Conservation (phyloP, 169 alveolate species). For the Besnoitia besnoiti region DNA sequence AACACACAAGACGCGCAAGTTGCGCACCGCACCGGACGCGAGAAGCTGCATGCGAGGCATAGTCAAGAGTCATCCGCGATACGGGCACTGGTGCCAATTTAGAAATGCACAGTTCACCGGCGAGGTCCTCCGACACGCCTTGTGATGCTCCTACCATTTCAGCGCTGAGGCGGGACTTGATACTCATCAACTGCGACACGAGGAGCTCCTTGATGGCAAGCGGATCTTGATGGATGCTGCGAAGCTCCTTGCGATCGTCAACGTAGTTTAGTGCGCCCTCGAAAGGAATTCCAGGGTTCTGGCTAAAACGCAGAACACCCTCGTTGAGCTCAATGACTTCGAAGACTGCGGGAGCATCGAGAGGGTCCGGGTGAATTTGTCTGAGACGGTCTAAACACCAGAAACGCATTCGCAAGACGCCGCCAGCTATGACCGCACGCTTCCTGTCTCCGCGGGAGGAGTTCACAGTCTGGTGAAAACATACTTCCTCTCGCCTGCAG, state of each 20-base stretch:
- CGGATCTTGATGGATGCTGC: slow-evolving; percentile 39
- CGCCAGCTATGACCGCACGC: too few relatives aligned
- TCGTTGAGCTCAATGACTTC: neutral
- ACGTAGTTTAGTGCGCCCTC: slow-evolving; percentile 52
- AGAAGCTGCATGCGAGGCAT: neutral
- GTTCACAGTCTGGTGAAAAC: too few relatives aligned
- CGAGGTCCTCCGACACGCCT: too few relatives aligned
- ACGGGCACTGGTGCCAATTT: neutral
- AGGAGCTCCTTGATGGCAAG: slow-evolving; percentile 57
- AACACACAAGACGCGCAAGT: neutral
- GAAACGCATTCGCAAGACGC: neutral
- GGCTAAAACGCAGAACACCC: neutral
- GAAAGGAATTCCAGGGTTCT: slow-evolving; percentile 35
- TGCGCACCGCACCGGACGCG: neutral
- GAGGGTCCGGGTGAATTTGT: slow-evolving; percentile 21
- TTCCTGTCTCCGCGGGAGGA: too few relatives aligned
- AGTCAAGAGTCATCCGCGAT: neutral
- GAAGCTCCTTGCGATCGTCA: slow-evolving; percentile 54
- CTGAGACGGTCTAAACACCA: neutral
- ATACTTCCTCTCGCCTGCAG: too few relatives aligned
- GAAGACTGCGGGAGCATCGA: slow-evolving; percentile 23
- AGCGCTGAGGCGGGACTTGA: slow-evolving; percentile 40
- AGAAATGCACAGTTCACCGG: too few relatives aligned
- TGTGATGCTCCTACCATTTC: slow-evolving; percentile 48
- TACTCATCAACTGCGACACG: slow-evolving; percentile 37